These are phyloP conservation scores for Astrothelium subdiscretum DNA, from an alignment of 495 filamentous ascomycete genomes.

Conservation along the genomic window DNA sequence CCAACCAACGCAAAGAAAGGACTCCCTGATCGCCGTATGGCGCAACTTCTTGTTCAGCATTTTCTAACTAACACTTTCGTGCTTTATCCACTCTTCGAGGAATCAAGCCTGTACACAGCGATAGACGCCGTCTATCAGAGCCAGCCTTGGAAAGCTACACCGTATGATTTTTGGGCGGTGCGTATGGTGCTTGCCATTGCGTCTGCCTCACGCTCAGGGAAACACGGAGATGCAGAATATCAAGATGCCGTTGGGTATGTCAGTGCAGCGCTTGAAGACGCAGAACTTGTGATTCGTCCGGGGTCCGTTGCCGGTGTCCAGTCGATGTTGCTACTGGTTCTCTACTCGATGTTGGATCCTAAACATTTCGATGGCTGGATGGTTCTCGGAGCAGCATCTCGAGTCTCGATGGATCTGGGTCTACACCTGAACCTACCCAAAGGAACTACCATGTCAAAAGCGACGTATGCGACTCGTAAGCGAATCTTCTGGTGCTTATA, in stretches of 20 bases:
- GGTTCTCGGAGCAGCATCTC: slow-evolving; percentile 72
- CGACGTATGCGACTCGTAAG: slow-evolving; percentile 61
- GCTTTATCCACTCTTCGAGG: slow-evolving; percentile 68
- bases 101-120: slow-evolving; percentile 60
- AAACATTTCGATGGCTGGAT: slow-evolving; percentile 85
- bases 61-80: slow-evolving; percentile 73
- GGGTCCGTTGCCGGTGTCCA: slow-evolving; percentile 75
- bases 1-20: slow-evolving; percentile 43
- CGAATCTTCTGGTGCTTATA: slow-evolving; percentile 81
- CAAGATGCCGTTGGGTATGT: slow-evolving; percentile 54
- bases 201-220: slow-evolving; percentile 58
- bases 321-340: slow-evolving; percentile 68
- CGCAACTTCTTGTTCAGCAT: slow-evolving; percentile 57
- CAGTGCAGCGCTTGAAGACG: slow-evolving; percentile 56
- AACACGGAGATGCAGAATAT: slow-evolving; percentile 50
- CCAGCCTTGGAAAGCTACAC: slow-evolving; percentile 46
- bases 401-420: slow-evolving; percentile 76
- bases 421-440: slow-evolving; percentile 79
- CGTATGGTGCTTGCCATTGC: slow-evolving; percentile 82
- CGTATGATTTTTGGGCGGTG: slow-evolving; percentile 71
- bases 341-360: slow-evolving; percentile 81
- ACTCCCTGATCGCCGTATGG: slow-evolving; percentile 54
- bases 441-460: slow-evolving; percentile 45
- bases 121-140: slow-evolving; percentile 68
- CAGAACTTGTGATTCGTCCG: slow-evolving; percentile 70